A percentile compares a stretch with the other conserved stretches of the same genome.
These are phyloP conservation scores for Saccharomycopsis fermentans DNA, from an alignment of 805 yeast species.

Conservation along the genomic window DNA sequence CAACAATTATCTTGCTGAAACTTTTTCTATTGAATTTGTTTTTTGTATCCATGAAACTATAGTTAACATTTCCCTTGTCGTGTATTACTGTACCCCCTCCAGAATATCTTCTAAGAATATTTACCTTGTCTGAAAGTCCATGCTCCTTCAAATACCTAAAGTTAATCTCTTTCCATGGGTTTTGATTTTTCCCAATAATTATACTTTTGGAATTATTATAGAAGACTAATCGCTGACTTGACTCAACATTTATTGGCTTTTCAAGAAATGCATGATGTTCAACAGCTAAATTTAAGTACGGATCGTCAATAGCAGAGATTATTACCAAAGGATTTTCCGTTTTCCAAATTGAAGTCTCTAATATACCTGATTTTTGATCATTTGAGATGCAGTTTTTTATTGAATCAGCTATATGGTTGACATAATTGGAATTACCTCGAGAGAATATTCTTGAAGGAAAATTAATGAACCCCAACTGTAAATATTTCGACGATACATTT, in stretches of 20 bases:
- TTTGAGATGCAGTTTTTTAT: background rate
- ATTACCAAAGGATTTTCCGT: background rate
- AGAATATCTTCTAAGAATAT: constrained; percentile 65
- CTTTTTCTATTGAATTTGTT: constrained; percentile 50
- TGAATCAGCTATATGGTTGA: background rate
- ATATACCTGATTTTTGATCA: background rate
- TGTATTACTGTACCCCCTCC: constrained; percentile 99
- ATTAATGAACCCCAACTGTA: background rate
- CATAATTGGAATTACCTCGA: background rate
- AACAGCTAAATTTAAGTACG: constrained; percentile 66
- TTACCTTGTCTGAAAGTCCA: constrained; percentile 31
- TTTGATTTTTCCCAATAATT: constrained; percentile 94
- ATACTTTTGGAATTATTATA: constrained; percentile 77
- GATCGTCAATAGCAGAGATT: constrained; percentile 50
- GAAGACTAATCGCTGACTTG: constrained; percentile 44
- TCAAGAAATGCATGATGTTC: constrained; percentile 53
- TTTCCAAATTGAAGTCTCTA: background rate
- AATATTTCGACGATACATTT: background rate
- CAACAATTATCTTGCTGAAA: constrained; percentile 41
- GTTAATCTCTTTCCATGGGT: constrained; percentile 83
- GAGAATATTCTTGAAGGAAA: background rate
- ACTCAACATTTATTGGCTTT: background rate
- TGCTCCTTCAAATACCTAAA: constrained; percentile 28
- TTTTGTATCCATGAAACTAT: constrained; percentile 66
- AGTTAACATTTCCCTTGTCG: constrained; percentile 81